These are phyloP conservation scores for Didymella keratinophila DNA, from an alignment of 2,329 filamentous ascomycete species.

Conservation along the genomic window DNA sequence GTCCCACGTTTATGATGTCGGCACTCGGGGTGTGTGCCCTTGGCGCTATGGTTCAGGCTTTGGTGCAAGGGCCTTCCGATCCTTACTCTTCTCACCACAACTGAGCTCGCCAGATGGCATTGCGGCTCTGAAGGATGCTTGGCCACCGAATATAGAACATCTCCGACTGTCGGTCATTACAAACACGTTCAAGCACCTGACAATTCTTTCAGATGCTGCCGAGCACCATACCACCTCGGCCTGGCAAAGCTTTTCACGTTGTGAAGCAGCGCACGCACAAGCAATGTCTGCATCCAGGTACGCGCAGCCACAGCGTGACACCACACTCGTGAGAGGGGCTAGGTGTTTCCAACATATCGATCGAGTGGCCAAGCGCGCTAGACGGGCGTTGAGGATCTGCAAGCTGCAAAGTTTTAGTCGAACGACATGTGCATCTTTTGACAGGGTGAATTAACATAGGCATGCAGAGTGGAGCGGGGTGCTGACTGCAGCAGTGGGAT, in stretches of 20 bases:
- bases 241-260: conserved; percentile 1
- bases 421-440: not conserved
- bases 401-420: not conserved
- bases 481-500: conserved; percentile 15
- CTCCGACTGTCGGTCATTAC: conserved; percentile 4
- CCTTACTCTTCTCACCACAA: conserved; percentile 1
- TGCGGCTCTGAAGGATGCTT: conserved; percentile 21
- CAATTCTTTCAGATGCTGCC: conserved; percentile 14
- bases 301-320: conserved; percentile 6
- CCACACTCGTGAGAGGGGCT: conserved; percentile 4
- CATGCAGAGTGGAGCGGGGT: conserved; percentile 7
- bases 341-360: not conserved
- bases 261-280: conserved; percentile 8
- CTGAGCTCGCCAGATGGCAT: conserved; percentile 4
- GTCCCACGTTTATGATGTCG: conserved; percentile 15
- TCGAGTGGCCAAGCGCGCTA: conserved; percentile 7
- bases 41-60: not conserved
- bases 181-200: conserved; percentile 10
- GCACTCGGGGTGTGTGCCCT: conserved; percentile 15
- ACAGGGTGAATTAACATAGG: not conserved
- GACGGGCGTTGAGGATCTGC: conserved; percentile 8
- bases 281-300: conserved; percentile 15
- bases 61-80: not conserved
- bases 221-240: conserved; percentile 13
- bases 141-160: conserved; percentile 17